A percentile compares a stretch with the other conserved stretches of the same genome.
Conservation (phyloP, 2,329 filamentous ascomycete genomes). For the Xylaria sp. region DNA sequence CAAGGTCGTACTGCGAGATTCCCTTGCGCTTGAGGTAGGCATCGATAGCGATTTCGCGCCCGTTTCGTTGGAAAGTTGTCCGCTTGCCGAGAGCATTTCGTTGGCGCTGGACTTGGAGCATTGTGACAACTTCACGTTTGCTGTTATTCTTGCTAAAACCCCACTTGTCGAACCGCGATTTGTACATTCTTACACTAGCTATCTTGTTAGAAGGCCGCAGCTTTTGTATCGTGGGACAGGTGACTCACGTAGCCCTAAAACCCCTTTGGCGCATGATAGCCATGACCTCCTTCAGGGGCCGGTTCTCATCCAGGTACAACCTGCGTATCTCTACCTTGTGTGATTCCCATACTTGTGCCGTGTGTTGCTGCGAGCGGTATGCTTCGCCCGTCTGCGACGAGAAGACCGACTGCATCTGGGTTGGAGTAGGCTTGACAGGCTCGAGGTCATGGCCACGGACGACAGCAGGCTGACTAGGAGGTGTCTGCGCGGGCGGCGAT, state of each 20-base stretch:
- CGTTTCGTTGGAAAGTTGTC: conserved; percentile 64
- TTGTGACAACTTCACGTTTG: conserved; percentile 63
- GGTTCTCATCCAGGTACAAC: conserved; percentile 62
- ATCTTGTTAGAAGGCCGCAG: conserved; percentile 38
- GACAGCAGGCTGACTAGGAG: conserved; percentile 36
- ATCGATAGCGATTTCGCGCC: conserved; percentile 62
- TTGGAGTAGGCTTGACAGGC: conserved; percentile 41
- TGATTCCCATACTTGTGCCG: conserved; percentile 56
- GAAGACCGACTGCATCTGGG: conserved; percentile 48
- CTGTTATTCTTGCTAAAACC: conserved; percentile 67
- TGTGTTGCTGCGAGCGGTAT: conserved; percentile 49
- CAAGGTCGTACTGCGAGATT: conserved; percentile 63
- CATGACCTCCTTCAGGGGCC: conserved; percentile 65
- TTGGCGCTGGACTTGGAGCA: conserved; percentile 64
- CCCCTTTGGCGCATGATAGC: conserved; percentile 61
- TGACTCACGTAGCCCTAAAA: conserved; percentile 60
- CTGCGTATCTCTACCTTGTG: conserved; percentile 59
- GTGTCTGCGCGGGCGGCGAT: conserved; percentile 40
- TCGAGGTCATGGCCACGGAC: conserved; percentile 39
- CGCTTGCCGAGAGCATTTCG: conserved; percentile 65
- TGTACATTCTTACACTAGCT: conserved; percentile 65
- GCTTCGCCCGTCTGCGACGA: conserved; percentile 49
- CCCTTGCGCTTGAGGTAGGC: conserved; percentile 65
- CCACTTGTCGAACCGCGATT: conserved; percentile 66
- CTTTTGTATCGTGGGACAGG: conserved; percentile 12